These are phyloP conservation scores for Arthrobotrys musiformis DNA, from an alignment of 2,329 filamentous ascomycete species.

Conservation along the genomic window DNA sequence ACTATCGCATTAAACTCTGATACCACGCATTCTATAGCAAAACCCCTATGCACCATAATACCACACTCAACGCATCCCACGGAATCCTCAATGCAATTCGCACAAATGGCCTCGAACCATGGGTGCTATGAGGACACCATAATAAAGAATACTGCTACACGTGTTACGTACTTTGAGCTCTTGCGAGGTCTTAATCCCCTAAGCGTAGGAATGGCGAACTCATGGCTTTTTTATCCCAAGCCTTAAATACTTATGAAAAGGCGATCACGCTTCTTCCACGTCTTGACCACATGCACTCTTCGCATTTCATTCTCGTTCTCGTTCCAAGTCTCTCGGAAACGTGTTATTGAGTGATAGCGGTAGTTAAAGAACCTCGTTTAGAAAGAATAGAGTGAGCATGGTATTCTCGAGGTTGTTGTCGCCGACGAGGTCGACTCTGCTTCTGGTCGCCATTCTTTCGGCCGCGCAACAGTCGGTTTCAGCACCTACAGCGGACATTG, in stretches of 20 bases:
- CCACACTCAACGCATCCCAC: constrained; percentile 54
- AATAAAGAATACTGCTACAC: neutral
- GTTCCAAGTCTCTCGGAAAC: constrained; percentile 25
- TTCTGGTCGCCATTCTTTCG: constrained; percentile 14
- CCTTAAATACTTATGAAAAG: neutral
- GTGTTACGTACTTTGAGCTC: constrained; percentile 48
- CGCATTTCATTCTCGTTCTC: neutral
- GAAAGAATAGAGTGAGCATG: constrained; percentile 5
- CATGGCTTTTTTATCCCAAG: neutral
- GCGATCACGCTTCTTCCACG: constrained; percentile 30
- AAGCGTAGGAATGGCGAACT: neutral
- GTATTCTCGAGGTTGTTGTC: neutral
- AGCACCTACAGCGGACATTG: constrained; percentile 24
- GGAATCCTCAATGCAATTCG: neutral
- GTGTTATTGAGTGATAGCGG: constrained; percentile 5
- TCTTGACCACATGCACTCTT: constrained; percentile 17
- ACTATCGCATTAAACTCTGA: constrained; percentile 41
- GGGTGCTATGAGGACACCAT: neutral
- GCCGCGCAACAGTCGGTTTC: neutral
- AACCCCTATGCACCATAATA: constrained; percentile 18
- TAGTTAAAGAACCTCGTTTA: neutral
- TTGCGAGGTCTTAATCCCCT: constrained; percentile 27
- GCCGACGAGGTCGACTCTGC: neutral
- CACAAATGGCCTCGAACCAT: constrained; percentile 35
- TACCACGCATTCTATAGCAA: constrained; percentile 49